Evolutionary conservation across 768 basidiomycete species (phyloP).

Genomic region (Amylocystis lapponica): DNA sequence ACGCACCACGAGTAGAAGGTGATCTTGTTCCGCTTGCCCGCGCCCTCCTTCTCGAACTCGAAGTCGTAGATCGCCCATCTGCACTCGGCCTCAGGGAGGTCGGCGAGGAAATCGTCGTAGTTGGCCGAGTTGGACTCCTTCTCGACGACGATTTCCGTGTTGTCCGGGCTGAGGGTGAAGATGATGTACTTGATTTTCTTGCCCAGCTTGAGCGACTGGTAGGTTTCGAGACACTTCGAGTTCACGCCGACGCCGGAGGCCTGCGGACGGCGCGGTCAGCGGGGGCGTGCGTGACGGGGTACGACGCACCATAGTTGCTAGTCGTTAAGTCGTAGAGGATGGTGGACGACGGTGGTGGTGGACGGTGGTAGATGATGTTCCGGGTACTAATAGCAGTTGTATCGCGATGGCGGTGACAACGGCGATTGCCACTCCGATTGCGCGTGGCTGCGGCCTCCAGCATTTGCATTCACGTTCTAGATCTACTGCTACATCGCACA

Average conservation of each 20-base stretch:
- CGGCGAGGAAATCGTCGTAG: slow-evolving; percentile 70
- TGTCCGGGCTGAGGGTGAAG: slow-evolving; percentile 54
- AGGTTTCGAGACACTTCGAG: slow-evolving; percentile 50
- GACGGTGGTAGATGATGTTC: slow-evolving; percentile 7
- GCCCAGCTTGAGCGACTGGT: slow-evolving; percentile 67
- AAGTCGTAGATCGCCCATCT: slow-evolving; percentile 95
- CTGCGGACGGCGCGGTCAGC: slow-evolving; percentile 21
- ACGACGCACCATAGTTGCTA: slow-evolving; percentile 10
- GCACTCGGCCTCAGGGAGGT: slow-evolving; percentile 70
- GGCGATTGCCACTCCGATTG: slow-evolving; percentile 24
- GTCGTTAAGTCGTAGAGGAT: neutral
- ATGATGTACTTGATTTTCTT: slow-evolving; percentile 83
- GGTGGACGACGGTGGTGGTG: neutral
- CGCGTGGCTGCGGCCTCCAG: neutral
- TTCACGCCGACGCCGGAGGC: slow-evolving; percentile 65
- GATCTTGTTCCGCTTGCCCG: slow-evolving; percentile 81
- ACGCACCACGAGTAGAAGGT: slow-evolving; percentile 82
- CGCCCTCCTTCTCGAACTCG: slow-evolving; percentile 64
- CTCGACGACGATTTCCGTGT: slow-evolving; percentile 73
- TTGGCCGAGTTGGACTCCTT: slow-evolving; percentile 44
- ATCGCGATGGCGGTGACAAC: slow-evolving; percentile 22
- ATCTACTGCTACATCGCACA: neutral
- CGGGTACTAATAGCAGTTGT: slow-evolving; percentile 18
- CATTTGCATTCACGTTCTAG: neutral
- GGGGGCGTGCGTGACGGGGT: neutral